Percentiles rank a stretch among this genome's conserved stretches.
Conservation (phyloP, 257 asterid species). For the Nicotiana benthamiana region DNA sequence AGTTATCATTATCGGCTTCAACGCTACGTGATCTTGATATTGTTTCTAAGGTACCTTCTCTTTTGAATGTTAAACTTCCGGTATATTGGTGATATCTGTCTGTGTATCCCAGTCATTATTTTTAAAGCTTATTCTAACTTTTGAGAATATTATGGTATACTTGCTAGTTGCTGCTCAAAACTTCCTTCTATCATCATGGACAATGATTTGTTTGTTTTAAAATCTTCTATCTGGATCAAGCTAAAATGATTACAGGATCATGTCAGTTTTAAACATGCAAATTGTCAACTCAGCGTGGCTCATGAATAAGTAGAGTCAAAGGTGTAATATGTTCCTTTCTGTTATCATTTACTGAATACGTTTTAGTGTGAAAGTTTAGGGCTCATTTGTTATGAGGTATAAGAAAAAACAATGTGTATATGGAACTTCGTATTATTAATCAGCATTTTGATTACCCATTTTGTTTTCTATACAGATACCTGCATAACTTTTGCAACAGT, state of each 20-base stretch:
- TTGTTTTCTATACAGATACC: background rate
- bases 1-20: constrained; percentile 79
- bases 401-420: background rate
- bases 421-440: background rate
- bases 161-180: background rate
- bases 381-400: background rate
- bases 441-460: background rate
- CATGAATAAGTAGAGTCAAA: background rate
- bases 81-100: background rate
- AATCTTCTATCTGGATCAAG: background rate
- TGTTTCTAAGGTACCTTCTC: constrained; percentile 50
- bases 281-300: background rate
- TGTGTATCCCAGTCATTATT: background rate
- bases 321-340: background rate
- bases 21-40: constrained; percentile 59
- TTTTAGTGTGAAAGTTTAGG: background rate
- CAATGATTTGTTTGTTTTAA: background rate
- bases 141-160: background rate
- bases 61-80: background rate
- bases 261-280: background rate
- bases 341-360: background rate
- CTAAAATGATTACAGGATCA: background rate
- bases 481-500: background rate
- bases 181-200: background rate
- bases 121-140: background rate